A percentile compares a stretch with the other conserved stretches of the same genome.
These are phyloP conservation scores for Luffa acutangula DNA, from an alignment of 306 rosid genomes.

Conservation along the genomic window DNA sequence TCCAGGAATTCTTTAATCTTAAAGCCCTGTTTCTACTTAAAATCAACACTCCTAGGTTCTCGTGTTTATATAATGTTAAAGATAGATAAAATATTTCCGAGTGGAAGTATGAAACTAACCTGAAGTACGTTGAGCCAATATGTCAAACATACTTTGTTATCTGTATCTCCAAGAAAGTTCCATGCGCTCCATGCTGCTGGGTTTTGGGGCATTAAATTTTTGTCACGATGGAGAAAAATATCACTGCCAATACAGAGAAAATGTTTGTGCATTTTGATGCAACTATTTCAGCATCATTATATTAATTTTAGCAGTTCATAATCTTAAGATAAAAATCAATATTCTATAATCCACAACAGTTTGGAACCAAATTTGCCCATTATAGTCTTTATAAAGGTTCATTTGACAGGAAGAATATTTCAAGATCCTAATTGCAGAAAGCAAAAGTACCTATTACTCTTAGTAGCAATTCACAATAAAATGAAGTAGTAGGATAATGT, in stretches of 20 bases:
- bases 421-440: neutral
- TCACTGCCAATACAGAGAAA: conserved; percentile 67
- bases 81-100: neutral
- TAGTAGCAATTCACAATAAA: neutral
- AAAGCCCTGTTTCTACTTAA: neutral
- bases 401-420: neutral
- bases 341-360: neutral
- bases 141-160: conserved; percentile 59
- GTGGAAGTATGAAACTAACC: conserved; percentile 30
- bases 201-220: conserved; percentile 79
- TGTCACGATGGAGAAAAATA: conserved; percentile 84
- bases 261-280: conserved; percentile 26
- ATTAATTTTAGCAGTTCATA: neutral
- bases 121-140: conserved; percentile 95
- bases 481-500: neutral
- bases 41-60: neutral
- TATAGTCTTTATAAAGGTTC: neutral
- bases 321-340: neutral
- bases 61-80: neutral
- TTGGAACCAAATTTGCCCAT: neutral
- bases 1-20: neutral
- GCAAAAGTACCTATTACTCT: neutral
- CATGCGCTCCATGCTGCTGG: conserved; percentile 97
- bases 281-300: conserved; percentile 5
- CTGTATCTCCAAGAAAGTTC: conserved; percentile 72